phyloP scores from a whole-genome alignment of 139 green algal species.

The Auxenochlorella pyrenoidosa region DNA sequence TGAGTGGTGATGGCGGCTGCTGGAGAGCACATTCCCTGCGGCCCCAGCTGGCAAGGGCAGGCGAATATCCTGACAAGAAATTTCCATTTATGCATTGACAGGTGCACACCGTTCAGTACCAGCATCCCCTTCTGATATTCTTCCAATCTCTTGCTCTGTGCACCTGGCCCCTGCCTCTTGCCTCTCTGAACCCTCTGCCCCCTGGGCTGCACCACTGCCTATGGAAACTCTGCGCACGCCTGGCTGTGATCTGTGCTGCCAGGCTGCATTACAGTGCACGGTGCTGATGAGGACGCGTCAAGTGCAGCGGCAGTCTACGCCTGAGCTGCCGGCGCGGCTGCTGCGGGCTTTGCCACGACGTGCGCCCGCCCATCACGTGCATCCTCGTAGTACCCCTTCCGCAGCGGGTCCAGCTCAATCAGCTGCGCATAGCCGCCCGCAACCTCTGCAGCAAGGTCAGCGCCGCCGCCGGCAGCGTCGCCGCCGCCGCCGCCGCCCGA shows the following conservation, averaged over 20 bases:
- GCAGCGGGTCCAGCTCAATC: conserved; percentile 49
- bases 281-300: not conserved
- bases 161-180: too few species aligned
- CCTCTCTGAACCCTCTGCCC: too few species aligned
- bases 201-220: too few species aligned
- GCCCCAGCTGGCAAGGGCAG: too few species aligned
- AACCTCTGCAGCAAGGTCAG: not conserved
- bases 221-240: too few species aligned
- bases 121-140: too few species aligned
- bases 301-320: not conserved
- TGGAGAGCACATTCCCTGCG: too few species aligned
- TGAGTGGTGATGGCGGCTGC: conserved; percentile 59
- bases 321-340: not conserved
- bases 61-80: too few species aligned
- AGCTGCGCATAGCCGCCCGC: conserved; percentile 44
- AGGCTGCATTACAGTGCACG: not conserved
- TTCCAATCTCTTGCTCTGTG: too few species aligned
- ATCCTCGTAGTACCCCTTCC: conserved; percentile 60
- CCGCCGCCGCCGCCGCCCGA: not conserved
- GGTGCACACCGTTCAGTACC: too few species aligned
- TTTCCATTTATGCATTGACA: too few species aligned
- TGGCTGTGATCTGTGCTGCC: too few species aligned
- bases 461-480: not conserved
- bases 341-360: conserved; percentile 28
- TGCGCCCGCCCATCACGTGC: conserved; percentile 36